Base-by-base conservation (phyloP, 1,139 yeast species). In the Pichia sp. region DNA sequence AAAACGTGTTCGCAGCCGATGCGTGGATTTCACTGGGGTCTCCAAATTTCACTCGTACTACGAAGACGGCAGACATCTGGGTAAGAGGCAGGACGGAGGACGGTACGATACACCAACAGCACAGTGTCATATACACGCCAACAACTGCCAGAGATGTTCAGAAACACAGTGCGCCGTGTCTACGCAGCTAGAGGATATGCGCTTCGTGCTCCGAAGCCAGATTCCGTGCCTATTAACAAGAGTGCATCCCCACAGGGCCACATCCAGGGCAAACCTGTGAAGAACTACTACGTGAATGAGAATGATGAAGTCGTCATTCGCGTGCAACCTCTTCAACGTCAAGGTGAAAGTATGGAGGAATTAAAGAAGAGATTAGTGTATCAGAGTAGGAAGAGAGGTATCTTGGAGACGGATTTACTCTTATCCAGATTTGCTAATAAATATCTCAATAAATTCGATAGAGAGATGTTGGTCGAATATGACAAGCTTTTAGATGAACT, bases 361-460 rank as follows among this genome's bases (percentile, higher is more conserved):
- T 85, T 85, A 62, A 72, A 91, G 48, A 94, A 96, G 9, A 72
- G 99, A 45, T 65, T 91, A 52, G 65, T 84, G 4, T 91, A 93
- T 59, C 98, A 91, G 59, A 80, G 94, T 33, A 72, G 99, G 45
- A 91, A 93, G 61, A 74, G 99, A 57, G 99, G 99, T 27, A 91
- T 91, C 38, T 69, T 91, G 43, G 99, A 91, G 58, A 80, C 96
- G 10, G 98, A 93, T 58, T 64, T 91, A 52, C 64, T 91, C 35
- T 68, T 93, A 41, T 77, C 93, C 16, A 72, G 88, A 42, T 93
- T 88, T 62, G 95, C 97, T 23, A 77, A 86, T 51, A 72, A 72
- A 53, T 73, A 83, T 52, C 66, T 91, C 49, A 59, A 69, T 27
- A 51, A 57, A 1, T 72, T 91, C 67, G 64, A 68, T n/a, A 60